Conservation (phyloP, 768 basidiomycete species). For the Mycena polygramma region DNA sequence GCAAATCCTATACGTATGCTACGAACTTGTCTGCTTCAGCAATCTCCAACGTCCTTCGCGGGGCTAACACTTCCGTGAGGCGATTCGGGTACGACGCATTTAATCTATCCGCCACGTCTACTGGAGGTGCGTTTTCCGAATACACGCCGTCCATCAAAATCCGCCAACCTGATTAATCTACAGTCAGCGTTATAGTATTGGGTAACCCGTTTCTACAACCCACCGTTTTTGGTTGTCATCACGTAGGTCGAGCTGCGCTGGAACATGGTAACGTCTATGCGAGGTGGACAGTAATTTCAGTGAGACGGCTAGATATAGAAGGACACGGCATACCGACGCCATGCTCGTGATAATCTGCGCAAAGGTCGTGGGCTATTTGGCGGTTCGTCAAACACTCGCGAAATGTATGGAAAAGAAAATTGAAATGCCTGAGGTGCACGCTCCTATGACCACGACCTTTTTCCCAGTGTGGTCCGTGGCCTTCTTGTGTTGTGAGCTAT, state of each 20-base stretch:
- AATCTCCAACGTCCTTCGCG: constrained; percentile 53
- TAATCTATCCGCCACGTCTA: constrained; percentile 65
- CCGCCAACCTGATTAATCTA: constrained; percentile 37
- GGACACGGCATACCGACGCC: constrained; percentile 53
- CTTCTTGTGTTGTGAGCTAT: constrained; percentile 69
- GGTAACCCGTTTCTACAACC: too few relatives aligned
- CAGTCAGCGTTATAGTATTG: too few relatives aligned
- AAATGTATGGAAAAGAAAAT: not conserved
- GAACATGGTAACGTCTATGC: constrained; percentile 67
- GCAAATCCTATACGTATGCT: not conserved
- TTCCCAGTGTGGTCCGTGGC: constrained; percentile 73
- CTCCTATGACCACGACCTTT: constrained; percentile 78
- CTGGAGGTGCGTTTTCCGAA: constrained; percentile 61
- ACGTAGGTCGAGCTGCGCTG: constrained; percentile 73
- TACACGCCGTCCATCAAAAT: constrained; percentile 52
- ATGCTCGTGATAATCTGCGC: constrained; percentile 55
- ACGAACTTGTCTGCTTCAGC: constrained; percentile 69
- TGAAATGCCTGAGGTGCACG: constrained; percentile 61
- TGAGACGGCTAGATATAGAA: not conserved
- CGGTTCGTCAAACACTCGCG: not conserved
- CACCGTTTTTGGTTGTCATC: constrained; percentile 59
- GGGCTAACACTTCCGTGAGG: constrained; percentile 52
- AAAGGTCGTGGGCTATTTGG: constrained; percentile 58
- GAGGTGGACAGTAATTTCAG: not conserved
- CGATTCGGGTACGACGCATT: constrained; percentile 61